Base-by-base conservation (phyloP, 495 filamentous ascomycete species). In the Penicillium bialowiezense region DNA sequence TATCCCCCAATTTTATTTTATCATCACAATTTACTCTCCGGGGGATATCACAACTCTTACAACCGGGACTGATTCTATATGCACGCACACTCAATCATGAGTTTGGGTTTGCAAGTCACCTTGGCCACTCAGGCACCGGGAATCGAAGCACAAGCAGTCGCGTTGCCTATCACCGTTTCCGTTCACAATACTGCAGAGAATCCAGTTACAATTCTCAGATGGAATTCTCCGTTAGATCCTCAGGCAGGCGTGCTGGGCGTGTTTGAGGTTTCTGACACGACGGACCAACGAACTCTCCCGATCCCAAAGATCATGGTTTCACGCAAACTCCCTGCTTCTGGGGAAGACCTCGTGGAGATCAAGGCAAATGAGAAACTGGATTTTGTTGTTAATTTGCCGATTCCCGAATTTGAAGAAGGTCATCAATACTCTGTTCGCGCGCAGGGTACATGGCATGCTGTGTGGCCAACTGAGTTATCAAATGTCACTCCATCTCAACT, bases 211-310 rank as follows among this genome's bases (percentile, higher is more conserved):
- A 35, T 82, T 14, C 62, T 81, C 10, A 62, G 54, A 31, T 81
- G 73, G 74, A 60, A 68, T 39, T 72, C 72, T 4, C 78, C 78
- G 5, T 55, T 81, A 7, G 79, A 81, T 48, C 51, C 67, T 4
- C 47, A 64, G 21, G 78, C 76, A 8, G 60, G 70, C 19, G 54
- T 72, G 17, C 59, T 78, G 8, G 75, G 77, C 21, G 58, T 80
- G 12, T 64, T 81, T 39, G 58, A 68, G 8, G 59, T 79, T 23
- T 55, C 59, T 24, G 71, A 73, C 37, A 61, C 57, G 8, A 63
- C 53, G 20, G 55, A 48, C 21, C 55, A 68, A 23, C 35, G 48
- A 21, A 44, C 63, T 14, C 26, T 82, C 7, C 35, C 67, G 1
- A 41, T 76, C 17, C 65, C 65, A 31, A 71, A 48, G 17, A 67